These are phyloP conservation scores for Aureococcus anophagefferens DNA, from an alignment of 108 stramenopile genomes.

Conservation along the genomic window DNA sequence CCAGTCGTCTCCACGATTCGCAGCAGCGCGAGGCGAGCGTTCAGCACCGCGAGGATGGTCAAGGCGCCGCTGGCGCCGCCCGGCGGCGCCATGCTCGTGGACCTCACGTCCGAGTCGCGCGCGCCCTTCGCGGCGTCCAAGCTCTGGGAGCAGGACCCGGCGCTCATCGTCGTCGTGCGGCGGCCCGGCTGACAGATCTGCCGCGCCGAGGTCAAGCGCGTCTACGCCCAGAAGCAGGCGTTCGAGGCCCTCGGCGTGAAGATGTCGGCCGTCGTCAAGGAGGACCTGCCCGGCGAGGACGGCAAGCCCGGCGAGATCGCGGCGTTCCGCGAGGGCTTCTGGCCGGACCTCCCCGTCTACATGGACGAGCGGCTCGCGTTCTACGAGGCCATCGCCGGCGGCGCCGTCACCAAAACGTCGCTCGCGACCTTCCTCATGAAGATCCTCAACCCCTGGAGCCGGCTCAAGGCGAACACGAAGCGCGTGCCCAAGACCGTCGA, in stretches of 20 bases:
- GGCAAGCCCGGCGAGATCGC: neutral
- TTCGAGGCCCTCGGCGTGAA: neutral
- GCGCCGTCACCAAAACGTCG: neutral
- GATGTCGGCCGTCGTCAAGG: neutral
- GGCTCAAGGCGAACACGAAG: neutral
- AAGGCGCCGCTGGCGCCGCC: too few relatives aligned
- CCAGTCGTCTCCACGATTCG: too few relatives aligned
- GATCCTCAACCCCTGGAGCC: neutral
- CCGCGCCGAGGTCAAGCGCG: neutral
- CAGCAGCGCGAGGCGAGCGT: too few relatives aligned
- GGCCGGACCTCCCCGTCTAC: neutral
- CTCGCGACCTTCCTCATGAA: neutral
- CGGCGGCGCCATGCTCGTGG: too few relatives aligned
- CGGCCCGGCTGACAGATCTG: neutral
- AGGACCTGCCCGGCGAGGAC: neutral
- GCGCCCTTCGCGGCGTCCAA: neutral
- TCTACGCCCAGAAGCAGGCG: neutral
- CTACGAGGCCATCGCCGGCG: neutral
- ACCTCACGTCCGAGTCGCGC: too few relatives aligned
- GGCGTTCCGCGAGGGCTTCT: neutral
- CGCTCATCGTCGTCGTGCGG: neutral
- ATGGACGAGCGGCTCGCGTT: neutral
- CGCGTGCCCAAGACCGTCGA: neutral
- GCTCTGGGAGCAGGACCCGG: neutral
- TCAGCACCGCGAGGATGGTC: too few relatives aligned